These are phyloP conservation scores for Trichoderma polysporum DNA, from an alignment of 2,329 filamentous ascomycete species.

Conservation along the genomic window DNA sequence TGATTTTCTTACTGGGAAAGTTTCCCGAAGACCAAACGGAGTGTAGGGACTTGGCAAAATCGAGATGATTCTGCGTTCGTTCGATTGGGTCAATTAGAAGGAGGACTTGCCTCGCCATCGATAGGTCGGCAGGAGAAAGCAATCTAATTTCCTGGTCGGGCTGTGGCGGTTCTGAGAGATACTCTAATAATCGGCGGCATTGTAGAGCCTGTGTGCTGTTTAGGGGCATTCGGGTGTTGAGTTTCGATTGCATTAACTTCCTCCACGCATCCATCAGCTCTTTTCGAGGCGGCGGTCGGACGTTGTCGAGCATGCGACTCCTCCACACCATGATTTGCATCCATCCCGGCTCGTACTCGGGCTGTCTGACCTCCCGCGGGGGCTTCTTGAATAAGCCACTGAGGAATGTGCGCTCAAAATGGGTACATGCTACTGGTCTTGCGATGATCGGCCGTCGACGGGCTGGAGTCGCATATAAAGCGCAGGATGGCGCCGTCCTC, in stretches of 20 bases:
- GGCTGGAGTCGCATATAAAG: constrained; percentile 32
- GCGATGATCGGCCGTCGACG: constrained; percentile 30
- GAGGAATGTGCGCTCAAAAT: constrained; percentile 53
- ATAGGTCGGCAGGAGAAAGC: constrained; percentile 43
- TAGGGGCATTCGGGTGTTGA: constrained; percentile 48
- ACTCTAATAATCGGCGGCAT: constrained; percentile 56
- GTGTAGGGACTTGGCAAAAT: constrained; percentile 48
- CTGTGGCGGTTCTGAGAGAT: constrained; percentile 45
- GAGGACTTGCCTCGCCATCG: constrained; percentile 46
- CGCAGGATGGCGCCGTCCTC: constrained; percentile 36
- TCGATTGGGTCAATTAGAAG: constrained; percentile 43
- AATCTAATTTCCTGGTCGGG: constrained; percentile 32
- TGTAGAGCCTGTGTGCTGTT: constrained; percentile 66
- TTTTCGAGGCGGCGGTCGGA: constrained; percentile 62
- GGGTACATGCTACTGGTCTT: constrained; percentile 27
- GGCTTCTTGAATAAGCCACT: constrained; percentile 58
- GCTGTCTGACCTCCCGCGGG: constrained; percentile 58
- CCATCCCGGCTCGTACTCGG: constrained; percentile 68
- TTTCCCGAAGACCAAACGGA: constrained; percentile 28
- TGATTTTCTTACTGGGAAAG: constrained; percentile 23
- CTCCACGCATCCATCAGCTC: constrained; percentile 66
- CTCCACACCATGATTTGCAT: constrained; percentile 68
- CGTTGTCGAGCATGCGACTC: constrained; percentile 59
- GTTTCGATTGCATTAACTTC: constrained; percentile 60
- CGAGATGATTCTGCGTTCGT: constrained; percentile 45